Percentiles rank a stretch among this genome's conserved stretches.
Evolutionary conservation across 78 protist genomes (phyloP).

Genomic region (Emiliania huxleyi): DNA sequence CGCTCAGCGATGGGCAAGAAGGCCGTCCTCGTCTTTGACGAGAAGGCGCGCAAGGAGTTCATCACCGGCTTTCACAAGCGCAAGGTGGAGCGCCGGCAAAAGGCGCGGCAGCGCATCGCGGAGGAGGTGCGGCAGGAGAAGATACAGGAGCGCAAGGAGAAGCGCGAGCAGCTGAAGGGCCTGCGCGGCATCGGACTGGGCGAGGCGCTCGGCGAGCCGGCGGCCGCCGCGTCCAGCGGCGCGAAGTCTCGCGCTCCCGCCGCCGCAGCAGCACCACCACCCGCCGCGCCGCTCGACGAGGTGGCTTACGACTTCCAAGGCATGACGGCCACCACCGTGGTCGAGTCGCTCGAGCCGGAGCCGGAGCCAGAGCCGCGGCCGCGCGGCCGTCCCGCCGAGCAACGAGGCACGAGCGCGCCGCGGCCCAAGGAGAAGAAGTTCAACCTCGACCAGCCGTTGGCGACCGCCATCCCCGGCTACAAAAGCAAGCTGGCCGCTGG

Average conservation of each 20-base stretch:
- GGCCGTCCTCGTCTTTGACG: not conserved
- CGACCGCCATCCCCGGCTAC: not conserved
- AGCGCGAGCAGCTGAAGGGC: not conserved
- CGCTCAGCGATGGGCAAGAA: not conserved
- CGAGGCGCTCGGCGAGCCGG: too few species aligned
- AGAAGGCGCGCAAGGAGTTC: not conserved
- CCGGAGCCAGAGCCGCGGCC: not conserved
- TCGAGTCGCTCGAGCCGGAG: not conserved
- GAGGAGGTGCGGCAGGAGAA: not conserved
- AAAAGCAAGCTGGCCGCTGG: not conserved
- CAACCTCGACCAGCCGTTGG: not conserved
- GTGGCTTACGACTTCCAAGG: not conserved
- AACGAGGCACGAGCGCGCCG: not conserved
- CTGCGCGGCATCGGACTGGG: not conserved
- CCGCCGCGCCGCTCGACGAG: too few species aligned
- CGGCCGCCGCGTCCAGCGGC: too few species aligned
- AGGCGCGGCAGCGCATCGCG: slow-evolving; percentile 1
- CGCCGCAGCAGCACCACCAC: too few species aligned
- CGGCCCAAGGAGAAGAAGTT: not conserved
- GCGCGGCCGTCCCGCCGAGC: not conserved
- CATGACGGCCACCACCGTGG: not conserved
- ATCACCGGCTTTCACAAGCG: not conserved
- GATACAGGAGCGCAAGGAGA: not conserved
- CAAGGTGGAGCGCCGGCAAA: not conserved
- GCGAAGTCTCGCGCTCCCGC: too few species aligned